Evolutionary conservation across 2,329 filamentous ascomycete species (phyloP), one percentile per base, ranked within the genome.

Genomic region (Penicillium corylophilum): DNA sequence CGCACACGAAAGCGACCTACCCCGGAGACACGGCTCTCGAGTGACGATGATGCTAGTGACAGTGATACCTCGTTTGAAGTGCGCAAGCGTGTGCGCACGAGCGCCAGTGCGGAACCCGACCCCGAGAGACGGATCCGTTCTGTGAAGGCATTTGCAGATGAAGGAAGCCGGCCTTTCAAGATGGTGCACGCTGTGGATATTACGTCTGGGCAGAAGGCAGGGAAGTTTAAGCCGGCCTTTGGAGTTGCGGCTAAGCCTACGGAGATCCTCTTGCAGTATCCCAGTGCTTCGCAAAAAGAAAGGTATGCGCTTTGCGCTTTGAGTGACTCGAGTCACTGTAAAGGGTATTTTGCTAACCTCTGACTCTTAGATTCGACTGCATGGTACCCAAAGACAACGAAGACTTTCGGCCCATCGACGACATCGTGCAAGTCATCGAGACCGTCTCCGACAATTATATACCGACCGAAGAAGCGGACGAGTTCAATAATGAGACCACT

Each of bases 321-420:
- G n/a, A n/a, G n/a, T n/a, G n/a, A n/a, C n/a, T n/a, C n/a, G n/a
- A n/a, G 22, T n/a, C 5, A 15, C 16, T n/a, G 18, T 12, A 35
- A 36, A 36, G 28, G 22, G 12, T 28, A n/a, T 35, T 28, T 13
- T 8, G n/a, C 16, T 28, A 13, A 20, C 7, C 12, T 26, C 5
- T 28, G 16, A 22, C 56, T 9, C 12, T 18, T 38, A 77, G 85
- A 61, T 91, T 89, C 66, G 83, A 92, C 63, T 81, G 94, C 9
- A 86, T 93, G 24, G 84, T 83, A 66, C 89, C 89, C 43, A 87
- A 87, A 57, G 89, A 95, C 59, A 87, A 86, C 59, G 88, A 91
- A 58, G 86, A 92, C 63, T 87, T 88, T 36, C 81, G 72, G 50
- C 74, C 77, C 7, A 66, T 88, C 26, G 82, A 87, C 59, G 88